A percentile compares a stretch with the other conserved stretches of the same genome.
Conservation (phyloP, 345 rosid genomes). For the Citrus maxima region DNA sequence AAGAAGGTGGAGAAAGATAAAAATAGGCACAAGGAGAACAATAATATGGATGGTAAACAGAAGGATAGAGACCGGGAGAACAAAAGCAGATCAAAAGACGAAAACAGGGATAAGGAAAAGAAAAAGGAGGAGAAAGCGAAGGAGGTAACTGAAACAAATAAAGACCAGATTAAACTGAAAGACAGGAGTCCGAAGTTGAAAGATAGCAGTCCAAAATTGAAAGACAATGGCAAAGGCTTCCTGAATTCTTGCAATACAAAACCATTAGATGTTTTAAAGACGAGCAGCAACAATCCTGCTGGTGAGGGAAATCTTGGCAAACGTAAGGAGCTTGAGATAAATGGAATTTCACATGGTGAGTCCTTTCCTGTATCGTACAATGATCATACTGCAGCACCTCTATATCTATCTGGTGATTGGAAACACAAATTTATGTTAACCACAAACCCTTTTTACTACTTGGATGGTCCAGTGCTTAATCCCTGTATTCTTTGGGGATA, state of each 20-base stretch:
- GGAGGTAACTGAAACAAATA: slow-evolving; percentile 28
- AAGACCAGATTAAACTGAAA: slow-evolving; percentile 32
- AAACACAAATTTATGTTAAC: slow-evolving; percentile 10
- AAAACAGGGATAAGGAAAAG: slow-evolving; percentile 35
- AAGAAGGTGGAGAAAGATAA: slow-evolving; percentile 37
- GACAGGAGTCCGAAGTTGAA: slow-evolving; percentile 14
- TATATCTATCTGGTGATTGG: slow-evolving; percentile 19
- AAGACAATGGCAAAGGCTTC: slow-evolving; percentile 18
- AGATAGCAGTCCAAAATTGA: slow-evolving; percentile 15
- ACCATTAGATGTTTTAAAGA: slow-evolving; percentile 17
- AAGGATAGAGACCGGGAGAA: slow-evolving; percentile 27
- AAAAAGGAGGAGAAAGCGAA: slow-evolving; percentile 40
- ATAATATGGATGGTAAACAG: slow-evolving; percentile 30
- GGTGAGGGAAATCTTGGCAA: slow-evolving; percentile 41
- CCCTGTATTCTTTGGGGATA: slow-evolving; percentile 10
- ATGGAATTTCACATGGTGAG: slow-evolving; percentile 74
- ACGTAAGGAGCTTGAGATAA: slow-evolving; percentile 53
- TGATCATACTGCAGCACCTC: slow-evolving; percentile 14
- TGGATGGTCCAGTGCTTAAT: slow-evolving; percentile 17
- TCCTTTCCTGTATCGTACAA: slow-evolving; percentile 22
- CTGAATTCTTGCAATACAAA: slow-evolving; percentile 17
- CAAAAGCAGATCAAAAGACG: slow-evolving; percentile 30
- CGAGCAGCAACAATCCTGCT: slow-evolving; percentile 7
- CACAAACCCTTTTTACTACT: slow-evolving; percentile 1
- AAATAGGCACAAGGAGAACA: slow-evolving; percentile 28